Evolutionary conservation across 495 filamentous ascomycete species (phyloP), one percentile per base, ranked within the genome.

Genomic region (Aspergillus diversus): DNA sequence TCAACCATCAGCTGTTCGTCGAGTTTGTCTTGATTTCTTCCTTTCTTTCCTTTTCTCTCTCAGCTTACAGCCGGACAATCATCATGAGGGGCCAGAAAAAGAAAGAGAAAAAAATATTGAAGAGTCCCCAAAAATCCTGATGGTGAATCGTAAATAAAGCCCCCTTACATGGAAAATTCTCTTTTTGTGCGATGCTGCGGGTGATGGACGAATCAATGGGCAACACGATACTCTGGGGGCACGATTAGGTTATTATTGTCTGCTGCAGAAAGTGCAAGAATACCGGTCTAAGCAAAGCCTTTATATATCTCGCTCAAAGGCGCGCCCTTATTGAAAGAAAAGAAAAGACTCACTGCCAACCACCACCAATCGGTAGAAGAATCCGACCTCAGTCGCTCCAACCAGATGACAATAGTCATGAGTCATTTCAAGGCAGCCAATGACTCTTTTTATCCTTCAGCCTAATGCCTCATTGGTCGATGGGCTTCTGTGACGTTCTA

Each of bases 1-100:
- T 33, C 50, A 21, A 34, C 43, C 27, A 57, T 61, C 63, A 59
- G 51, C 54, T 60, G 47, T 48, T 54, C 51, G 35, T 27, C n/a
- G 46, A 37, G 15, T 16, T 27, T 32, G 33, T 21, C 6, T 53
- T 33, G 21, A 13, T 5, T 37, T 48, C 21, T 27, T 27, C 21
- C 21, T 27, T 27, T 27, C 21, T 27, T 27, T 27, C n/a, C 12
- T 60, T 35, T 32, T 31, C 32, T 43, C 46, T 49, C 16, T 4
- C 13, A 9, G 9, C 27, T 27, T 11, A 6, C n/a, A 7, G 15
- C 27, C 47, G 9, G 21, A 7, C 16, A 50, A n/a, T 43, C 39
- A 43, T 8, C 7, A 43, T 43, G 21, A 27, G 21, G 8, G 31
- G n/a, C 15, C 13, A 16, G 15, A 27, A 60, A 39, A 39, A 13